These are phyloP conservation scores for Galeopsis tetrahit DNA, from an alignment of 257 asterid species.

Conservation along the genomic window DNA sequence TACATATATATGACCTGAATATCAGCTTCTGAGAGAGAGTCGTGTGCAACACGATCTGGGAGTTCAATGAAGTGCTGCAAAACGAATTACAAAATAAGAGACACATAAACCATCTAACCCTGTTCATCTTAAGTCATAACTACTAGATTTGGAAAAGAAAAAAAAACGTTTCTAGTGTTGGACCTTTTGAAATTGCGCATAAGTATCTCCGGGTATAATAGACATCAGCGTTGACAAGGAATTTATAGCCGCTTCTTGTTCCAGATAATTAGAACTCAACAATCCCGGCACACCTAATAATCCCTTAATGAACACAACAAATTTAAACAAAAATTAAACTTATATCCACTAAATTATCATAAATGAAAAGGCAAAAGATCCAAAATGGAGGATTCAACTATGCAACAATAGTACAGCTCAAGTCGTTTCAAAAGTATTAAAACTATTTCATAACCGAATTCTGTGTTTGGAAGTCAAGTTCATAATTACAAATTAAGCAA, in stretches of 20 bases:
- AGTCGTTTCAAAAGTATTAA: conserved; percentile 9
- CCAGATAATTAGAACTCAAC: conserved; percentile 67
- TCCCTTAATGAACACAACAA: conserved; percentile 51
- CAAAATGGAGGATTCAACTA: conserved; percentile 11
- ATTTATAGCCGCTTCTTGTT: conserved; percentile 78
- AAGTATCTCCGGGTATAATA: conserved; percentile 80
- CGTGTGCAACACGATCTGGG: conserved; percentile 77
- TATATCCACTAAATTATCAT: background rate
- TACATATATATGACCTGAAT: conserved; percentile 63
- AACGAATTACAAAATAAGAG: conserved; percentile 33
- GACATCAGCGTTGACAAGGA: conserved; percentile 86
- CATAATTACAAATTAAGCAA: background rate
- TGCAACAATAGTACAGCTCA: background rate
- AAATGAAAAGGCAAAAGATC: conserved; percentile 27
- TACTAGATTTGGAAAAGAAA: background rate
- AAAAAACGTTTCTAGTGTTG: background rate
- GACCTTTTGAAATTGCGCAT: conserved; percentile 89
- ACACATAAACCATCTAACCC: conserved; percentile 26
- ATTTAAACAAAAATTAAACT: conserved; percentile 16
- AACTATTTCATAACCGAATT: background rate
- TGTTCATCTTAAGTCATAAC: conserved; percentile 20
- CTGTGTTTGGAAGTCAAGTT: conserved; percentile 19
- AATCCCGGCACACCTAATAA: conserved; percentile 77
- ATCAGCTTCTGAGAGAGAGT: conserved; percentile 71
- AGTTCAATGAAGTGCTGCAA: conserved; percentile 75